These are phyloP conservation scores for Acanthochlamys bracteata DNA, from an alignment of 106 monocot species.

Conservation along the genomic window DNA sequence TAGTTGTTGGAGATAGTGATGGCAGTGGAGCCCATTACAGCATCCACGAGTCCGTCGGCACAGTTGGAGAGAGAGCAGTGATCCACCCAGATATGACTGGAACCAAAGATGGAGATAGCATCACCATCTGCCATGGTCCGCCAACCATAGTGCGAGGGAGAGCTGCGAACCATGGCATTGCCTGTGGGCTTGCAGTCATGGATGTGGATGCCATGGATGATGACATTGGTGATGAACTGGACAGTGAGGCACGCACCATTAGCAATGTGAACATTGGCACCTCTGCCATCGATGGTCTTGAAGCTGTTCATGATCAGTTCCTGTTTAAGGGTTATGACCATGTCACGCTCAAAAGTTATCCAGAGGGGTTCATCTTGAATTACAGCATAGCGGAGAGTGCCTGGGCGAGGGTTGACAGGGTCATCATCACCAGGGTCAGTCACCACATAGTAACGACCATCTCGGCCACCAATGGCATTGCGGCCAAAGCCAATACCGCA, in stretches of 20 bases:
- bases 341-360: constrained; percentile 39
- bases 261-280: constrained; percentile 32
- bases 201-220: constrained; percentile 33
- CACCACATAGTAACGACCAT: constrained; percentile 29
- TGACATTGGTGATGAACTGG: constrained; percentile 34
- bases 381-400: constrained; percentile 37
- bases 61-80: constrained; percentile 43
- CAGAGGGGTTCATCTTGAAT: constrained; percentile 39
- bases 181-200: constrained; percentile 46
- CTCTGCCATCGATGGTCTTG: constrained; percentile 44
- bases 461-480: constrained; percentile 38
- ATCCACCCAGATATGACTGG: constrained; percentile 44
- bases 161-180: constrained; percentile 44
- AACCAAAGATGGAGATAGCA: constrained; percentile 30
- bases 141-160: constrained; percentile 42
- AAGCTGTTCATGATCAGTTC: constrained; percentile 57
- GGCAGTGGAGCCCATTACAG: constrained; percentile 34
- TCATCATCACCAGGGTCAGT: constrained; percentile 33
- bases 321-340: constrained; percentile 40
- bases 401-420: constrained; percentile 28
- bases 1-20: constrained; percentile 43
- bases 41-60: constrained; percentile 39
- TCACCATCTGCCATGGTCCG: constrained; percentile 46
- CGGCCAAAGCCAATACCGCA: constrained; percentile 44
- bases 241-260: constrained; percentile 37